Evolutionary conservation across 2,329 filamentous ascomycete species (phyloP).

Genomic region (Cordyceps militaris): DNA sequence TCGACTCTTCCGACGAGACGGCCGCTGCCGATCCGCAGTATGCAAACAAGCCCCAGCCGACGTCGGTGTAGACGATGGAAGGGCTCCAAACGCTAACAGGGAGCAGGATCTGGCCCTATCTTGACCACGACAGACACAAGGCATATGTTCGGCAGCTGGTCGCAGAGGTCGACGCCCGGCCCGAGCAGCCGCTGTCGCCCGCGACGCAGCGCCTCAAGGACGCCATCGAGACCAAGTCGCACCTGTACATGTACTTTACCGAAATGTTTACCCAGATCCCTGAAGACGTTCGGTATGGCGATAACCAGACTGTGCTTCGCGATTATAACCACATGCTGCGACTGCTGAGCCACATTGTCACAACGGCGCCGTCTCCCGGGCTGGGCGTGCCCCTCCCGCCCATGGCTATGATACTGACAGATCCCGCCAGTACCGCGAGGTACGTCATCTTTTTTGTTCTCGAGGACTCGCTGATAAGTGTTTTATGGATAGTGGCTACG

Average conservation of each 20-base stretch:
- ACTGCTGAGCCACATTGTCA: conserved; percentile 6
- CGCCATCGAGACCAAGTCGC: conserved; percentile 3
- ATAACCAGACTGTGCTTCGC: not conserved
- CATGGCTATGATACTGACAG: conserved; percentile 24
- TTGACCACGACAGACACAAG: not conserved
- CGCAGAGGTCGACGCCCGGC: not conserved
- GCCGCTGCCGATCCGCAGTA: not conserved
- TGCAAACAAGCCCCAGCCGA: not conserved
- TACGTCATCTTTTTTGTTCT: conserved; percentile 13
- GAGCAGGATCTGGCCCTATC: not conserved
- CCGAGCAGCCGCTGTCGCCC: not conserved
- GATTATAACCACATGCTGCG: conserved; percentile 5
- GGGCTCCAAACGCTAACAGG: not conserved
- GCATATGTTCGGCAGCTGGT: not conserved
- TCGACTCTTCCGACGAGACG: not conserved
- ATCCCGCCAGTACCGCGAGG: conserved; percentile 48
- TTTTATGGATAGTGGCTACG: not conserved
- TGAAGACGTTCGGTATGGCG: not conserved
- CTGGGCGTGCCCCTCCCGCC: not conserved
- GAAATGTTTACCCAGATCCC: conserved; percentile 8
- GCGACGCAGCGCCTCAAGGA: conserved; percentile 4
- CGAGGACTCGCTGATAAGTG: not conserved
- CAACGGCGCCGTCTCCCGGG: conserved; percentile 28
- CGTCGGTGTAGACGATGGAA: no score
- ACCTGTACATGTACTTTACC: conserved; percentile 11